Evolutionary conservation across 768 basidiomycete genomes (phyloP), one percentile per base, ranked within the genome.

Genomic region (Russula earlei): DNA sequence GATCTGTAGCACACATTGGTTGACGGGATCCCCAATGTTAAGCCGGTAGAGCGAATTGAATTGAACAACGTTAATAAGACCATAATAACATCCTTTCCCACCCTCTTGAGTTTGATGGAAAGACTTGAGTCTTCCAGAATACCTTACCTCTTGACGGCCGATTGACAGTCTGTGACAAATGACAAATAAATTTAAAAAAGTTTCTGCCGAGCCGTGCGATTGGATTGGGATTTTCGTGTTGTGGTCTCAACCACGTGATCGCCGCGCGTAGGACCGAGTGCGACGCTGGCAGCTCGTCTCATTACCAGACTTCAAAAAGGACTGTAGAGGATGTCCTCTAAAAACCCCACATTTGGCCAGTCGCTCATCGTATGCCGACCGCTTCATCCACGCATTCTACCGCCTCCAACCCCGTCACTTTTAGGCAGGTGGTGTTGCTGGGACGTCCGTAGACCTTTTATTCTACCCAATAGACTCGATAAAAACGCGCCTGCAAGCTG

Each of bases 381-480:
- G n/a, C 34, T 24, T 14, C 19, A 19, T 58, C 37, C 56, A 20
- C 29, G 4, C 17, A 3, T 37, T 27, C 22, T 9, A 33, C 29
- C 19, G 14, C 49, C 15, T 1, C 17, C 14, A 31, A 14, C 29
- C 3, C 19, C 37, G 33, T 36, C 52, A 12, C 46, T 34, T 15
- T 17, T 63, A 92, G 87, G 86, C 90, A 41, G 92, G 95, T 24
- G 94, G 87, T 20, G 68, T 85, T n/a, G 91, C 96, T 31, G 95
- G 95, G 25, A 87, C 91, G 8, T 78, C 91, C 2, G 95, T 97
- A 17, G 95, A 99, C 71, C 78, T 97, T 43, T 78, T 96, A 20
- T 94, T 99, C 74, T 99, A 92, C 69, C 95, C 95, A 1, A 83
- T 99, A 55, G 95, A 99, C 72, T 96, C 95, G 0, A 71, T 98